phyloP scores from a whole-genome alignment of 192 early-diverging fungal species.

The Coemansia reversa region DNA sequence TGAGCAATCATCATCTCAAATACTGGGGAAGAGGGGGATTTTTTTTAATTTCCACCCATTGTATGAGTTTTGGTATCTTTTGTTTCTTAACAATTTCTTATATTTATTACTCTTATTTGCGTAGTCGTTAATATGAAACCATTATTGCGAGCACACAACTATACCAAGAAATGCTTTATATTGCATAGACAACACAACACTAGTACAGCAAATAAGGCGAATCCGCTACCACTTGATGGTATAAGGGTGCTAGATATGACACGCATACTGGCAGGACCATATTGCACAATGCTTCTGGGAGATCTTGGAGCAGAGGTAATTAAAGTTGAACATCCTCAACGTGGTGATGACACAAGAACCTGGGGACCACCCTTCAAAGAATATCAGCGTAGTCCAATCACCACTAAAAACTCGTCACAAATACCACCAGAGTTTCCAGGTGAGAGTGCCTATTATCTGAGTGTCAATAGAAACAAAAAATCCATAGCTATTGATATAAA shows the following conservation, averaged over 20 bases:
- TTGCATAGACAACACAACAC: slow-evolving; percentile 8
- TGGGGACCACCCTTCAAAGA: slow-evolving; percentile 73
- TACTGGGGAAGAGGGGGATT: too few species aligned
- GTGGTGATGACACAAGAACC: slow-evolving; percentile 85
- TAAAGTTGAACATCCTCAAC: slow-evolving; percentile 81
- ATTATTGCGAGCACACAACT: background rate
- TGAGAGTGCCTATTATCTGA: slow-evolving; percentile 88
- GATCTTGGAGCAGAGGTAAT: slow-evolving; percentile 86
- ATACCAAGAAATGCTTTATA: background rate
- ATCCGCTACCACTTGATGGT: slow-evolving; percentile 58
- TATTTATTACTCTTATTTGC: background rate
- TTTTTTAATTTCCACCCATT: background rate
- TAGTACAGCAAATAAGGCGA: background rate
- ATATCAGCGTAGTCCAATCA: slow-evolving; percentile 9
- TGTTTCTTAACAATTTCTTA: background rate
- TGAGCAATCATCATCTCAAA: background rate
- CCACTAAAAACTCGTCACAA: slow-evolving; percentile 22
- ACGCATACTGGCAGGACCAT: slow-evolving; percentile 74
- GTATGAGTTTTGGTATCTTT: background rate
- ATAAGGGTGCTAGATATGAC: slow-evolving; percentile 73
- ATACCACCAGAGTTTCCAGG: slow-evolving; percentile 39
- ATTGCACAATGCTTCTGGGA: slow-evolving; percentile 76
- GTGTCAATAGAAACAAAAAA: slow-evolving; percentile 90
- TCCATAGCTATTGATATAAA: slow-evolving; percentile 89
- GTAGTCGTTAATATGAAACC: background rate